A percentile compares a stretch with the other conserved stretches of the same genome.
Evolutionary conservation across 257 asterid species (phyloP).

Genomic region (Ophiorrhiza pumila): DNA sequence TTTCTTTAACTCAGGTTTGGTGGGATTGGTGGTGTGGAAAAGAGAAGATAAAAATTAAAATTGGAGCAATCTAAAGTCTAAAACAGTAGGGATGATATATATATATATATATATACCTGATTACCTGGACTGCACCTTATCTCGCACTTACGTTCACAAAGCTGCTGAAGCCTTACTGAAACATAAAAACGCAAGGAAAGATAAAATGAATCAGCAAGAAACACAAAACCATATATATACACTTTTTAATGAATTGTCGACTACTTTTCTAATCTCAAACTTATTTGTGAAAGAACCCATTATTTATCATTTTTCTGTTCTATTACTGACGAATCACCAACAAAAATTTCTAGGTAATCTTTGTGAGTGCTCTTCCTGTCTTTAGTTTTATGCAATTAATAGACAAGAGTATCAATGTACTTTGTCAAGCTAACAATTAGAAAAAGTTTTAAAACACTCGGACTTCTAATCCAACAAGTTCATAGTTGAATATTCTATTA

Average conservation of each 20-base stretch:
- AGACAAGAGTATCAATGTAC: neutral
- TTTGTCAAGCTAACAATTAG: neutral
- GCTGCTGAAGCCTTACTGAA: constrained; percentile 24
- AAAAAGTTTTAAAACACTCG: no score
- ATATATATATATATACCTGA: no score
- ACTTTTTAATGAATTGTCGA: neutral
- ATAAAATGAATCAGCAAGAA: no score
- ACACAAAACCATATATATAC: neutral
- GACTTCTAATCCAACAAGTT: neutral
- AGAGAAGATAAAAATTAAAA: neutral
- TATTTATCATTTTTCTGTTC: neutral
- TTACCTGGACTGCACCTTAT: constrained; percentile 13
- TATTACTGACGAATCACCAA: neutral
- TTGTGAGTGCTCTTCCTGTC: neutral
- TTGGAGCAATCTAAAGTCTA: neutral
- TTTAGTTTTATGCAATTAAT: neutral
- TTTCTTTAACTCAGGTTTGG: neutral
- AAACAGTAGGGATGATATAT: no score
- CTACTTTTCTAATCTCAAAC: neutral
- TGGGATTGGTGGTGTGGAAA: neutral
- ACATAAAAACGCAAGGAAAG: neutral
- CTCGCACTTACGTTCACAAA: constrained; percentile 6
- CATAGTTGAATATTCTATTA: neutral
- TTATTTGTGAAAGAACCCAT: neutral
- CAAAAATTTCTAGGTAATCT: neutral